A percentile compares a stretch with the other conserved stretches of the same genome.
Evolutionary conservation across 1,139 yeast species (phyloP).

Genomic region (Candida labiduridarum): DNA sequence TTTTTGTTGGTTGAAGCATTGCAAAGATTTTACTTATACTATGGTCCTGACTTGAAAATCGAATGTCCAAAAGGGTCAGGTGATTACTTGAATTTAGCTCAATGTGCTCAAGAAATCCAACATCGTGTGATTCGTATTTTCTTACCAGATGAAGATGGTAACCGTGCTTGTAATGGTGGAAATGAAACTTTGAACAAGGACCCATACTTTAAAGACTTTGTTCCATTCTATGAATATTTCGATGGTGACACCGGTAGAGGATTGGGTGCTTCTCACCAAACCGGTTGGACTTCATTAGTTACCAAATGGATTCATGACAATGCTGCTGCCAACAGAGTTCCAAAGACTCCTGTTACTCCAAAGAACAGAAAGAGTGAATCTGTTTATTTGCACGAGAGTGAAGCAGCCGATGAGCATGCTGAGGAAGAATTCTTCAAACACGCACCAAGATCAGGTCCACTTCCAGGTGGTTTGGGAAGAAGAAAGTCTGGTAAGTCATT

Average conservation of each 20-base stretch:
- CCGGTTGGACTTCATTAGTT: constrained; percentile 96
- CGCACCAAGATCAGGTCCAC: constrained; percentile 51
- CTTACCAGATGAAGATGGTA: constrained; percentile 68
- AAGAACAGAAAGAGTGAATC: constrained; percentile 27
- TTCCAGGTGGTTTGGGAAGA: constrained; percentile 58
- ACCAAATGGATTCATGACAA: constrained; percentile 94
- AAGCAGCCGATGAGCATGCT: constrained; percentile 27
- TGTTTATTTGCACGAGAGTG: constrained; percentile 25
- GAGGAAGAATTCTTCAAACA: constrained; percentile 38
- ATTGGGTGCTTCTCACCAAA: constrained; percentile 92
- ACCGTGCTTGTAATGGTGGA: constrained; percentile 82
- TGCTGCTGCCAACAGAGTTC: constrained; percentile 65
- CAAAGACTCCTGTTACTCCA: constrained; percentile 56
- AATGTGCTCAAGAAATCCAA: constrained; percentile 90
- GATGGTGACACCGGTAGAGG: constrained; percentile 97
- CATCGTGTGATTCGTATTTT: constrained; percentile 84
- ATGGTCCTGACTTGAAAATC: constrained; percentile 83
- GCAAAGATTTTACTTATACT: constrained; percentile 86
- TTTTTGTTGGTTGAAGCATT: constrained; percentile 86
- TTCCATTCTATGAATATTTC: constrained; percentile 86
- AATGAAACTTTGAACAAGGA: constrained; percentile 65
- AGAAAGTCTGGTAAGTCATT: constrained; percentile 74
- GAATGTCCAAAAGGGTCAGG: constrained; percentile 94
- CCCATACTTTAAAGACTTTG: constrained; percentile 72
- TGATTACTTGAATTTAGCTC: constrained; percentile 76